Percentiles rank a stretch among this genome's conserved stretches.
These are phyloP conservation scores for Nasturtium officinale DNA, from an alignment of 345 rosid genomes.

Conservation along the genomic window DNA sequence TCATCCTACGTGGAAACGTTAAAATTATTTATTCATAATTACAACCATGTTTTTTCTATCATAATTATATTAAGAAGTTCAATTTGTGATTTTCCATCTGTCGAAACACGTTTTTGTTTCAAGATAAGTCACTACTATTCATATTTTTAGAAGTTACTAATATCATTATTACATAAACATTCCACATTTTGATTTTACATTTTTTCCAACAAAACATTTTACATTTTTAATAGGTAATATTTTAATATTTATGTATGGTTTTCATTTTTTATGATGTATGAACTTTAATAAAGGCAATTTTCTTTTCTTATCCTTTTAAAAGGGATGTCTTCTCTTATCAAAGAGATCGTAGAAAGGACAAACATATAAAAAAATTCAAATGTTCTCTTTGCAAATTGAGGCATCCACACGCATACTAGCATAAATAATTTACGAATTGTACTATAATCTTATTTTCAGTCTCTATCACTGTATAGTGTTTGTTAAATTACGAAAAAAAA, in stretches of 20 bases:
- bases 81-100: conserved; percentile 2
- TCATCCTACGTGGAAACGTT: conserved; percentile 31
- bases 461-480: neutral
- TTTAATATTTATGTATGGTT: neutral
- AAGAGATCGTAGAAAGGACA: neutral
- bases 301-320: neutral
- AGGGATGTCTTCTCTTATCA: conserved; percentile 1
- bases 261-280: neutral
- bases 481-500: neutral
- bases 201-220: neutral
- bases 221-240: neutral
- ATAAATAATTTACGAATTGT: neutral
- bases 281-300: neutral
- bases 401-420: neutral
- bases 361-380: neutral
- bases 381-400: neutral
- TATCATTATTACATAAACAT: conserved; percentile 3
- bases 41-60: conserved; percentile 18
- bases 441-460: neutral
- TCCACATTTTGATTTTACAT: neutral
- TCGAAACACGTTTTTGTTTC: conserved; percentile 13
- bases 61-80: neutral
- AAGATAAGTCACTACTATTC: neutral
- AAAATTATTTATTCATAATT: neutral
- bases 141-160: conserved; percentile 5